Conservation (phyloP, 257 asterid species). For the Parsonsia alboflavescens region DNA sequence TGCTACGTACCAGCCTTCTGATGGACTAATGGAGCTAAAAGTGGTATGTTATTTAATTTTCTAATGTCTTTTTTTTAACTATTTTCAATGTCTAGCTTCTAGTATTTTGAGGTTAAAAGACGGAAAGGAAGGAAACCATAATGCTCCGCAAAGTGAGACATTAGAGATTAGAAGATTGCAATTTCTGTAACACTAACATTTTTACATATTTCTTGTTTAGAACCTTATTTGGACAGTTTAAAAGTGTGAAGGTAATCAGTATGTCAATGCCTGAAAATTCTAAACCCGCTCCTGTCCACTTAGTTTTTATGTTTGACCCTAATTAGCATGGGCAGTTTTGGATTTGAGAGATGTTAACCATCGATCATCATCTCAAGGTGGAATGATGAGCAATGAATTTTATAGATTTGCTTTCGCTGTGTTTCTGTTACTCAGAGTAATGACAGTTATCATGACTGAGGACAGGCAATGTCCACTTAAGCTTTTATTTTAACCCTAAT, state of each 20-base stretch:
- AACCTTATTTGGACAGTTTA: neutral
- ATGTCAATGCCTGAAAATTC: neutral
- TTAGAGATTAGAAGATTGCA: neutral
- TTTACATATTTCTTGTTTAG: neutral
- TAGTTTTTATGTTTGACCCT: neutral
- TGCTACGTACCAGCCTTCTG: conserved; percentile 74
- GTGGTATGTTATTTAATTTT: conserved; percentile 42
- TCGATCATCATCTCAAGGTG: neutral
- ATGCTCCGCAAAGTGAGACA: neutral
- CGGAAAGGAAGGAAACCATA: neutral
- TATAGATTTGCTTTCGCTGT: neutral
- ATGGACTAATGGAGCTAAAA: conserved; percentile 77
- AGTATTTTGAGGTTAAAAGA: neutral
- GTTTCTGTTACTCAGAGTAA: conserved; percentile 45
- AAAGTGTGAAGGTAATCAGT: neutral
- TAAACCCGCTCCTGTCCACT: neutral
- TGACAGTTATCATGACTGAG: conserved; percentile 85
- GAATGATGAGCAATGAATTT: neutral
- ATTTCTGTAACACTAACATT: neutral
- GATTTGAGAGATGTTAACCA: neutral
- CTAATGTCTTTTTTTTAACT: neutral
- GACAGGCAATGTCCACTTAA: conserved; percentile 35
- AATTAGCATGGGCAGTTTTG: neutral
- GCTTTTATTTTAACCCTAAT: neutral
- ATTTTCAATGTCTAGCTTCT: neutral